A percentile compares a stretch with the other conserved stretches of the same genome.
These are phyloP conservation scores for Dryas alaskensis DNA, from an alignment of 306 rosid species.

Conservation along the genomic window DNA sequence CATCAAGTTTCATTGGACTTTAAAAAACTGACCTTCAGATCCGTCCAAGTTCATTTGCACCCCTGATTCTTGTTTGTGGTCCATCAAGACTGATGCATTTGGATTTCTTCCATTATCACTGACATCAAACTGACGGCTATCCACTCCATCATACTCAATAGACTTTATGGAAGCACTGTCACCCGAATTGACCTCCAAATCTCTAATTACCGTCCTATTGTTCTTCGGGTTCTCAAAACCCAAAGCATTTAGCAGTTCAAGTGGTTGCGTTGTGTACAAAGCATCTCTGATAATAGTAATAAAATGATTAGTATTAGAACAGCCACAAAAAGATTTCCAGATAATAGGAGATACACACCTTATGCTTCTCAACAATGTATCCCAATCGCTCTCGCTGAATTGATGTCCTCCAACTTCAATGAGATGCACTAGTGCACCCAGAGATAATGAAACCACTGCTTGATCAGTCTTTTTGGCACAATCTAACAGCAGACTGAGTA, in stretches of 20 bases:
- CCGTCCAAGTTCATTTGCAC: conserved; percentile 49
- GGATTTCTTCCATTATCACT: conserved; percentile 43
- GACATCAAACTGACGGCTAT: conserved; percentile 46
- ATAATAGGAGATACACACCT: conserved; percentile 46
- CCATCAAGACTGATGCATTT: conserved; percentile 7
- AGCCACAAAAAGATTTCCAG: conserved; percentile 20
- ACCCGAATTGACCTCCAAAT: conserved; percentile 41
- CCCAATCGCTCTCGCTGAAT: conserved; percentile 92
- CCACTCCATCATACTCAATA: conserved; percentile 34
- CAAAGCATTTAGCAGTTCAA: conserved; percentile 81
- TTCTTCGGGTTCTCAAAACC: conserved; percentile 63
- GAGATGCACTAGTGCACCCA: conserved; percentile 95
- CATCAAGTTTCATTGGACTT: neutral
- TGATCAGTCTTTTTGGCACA: conserved; percentile 98
- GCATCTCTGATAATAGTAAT: conserved; percentile 68
- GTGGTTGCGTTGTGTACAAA: conserved; percentile 91
- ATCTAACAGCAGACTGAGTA: conserved; percentile 86
- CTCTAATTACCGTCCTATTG: conserved; percentile 41
- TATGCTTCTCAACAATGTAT: conserved; percentile 84
- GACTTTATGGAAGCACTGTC: conserved; percentile 40
- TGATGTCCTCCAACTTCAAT: conserved; percentile 99
- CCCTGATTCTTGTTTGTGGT: conserved; percentile 37
- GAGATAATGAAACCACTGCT: conserved; percentile 93
- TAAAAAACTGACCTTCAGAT: conserved; percentile 70
- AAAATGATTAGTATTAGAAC: conserved; percentile 24